Evolutionary conservation across 768 basidiomycete species (phyloP), one percentile per base, ranked within the genome.

Genomic region (Podaxis mareebaensis): DNA sequence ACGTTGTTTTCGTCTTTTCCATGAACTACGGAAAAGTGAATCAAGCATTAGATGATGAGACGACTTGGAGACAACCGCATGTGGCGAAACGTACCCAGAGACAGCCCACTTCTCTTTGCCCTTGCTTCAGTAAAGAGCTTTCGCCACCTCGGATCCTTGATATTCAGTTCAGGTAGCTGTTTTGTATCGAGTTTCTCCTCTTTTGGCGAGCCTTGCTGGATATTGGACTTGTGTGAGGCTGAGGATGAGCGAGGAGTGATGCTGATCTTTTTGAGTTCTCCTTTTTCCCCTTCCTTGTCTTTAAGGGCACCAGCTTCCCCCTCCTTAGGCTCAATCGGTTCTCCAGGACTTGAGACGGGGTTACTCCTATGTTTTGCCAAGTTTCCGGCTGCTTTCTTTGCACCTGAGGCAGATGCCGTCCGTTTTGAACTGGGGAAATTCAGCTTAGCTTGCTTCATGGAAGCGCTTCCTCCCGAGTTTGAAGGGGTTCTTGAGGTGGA

Each of bases 1-100:
- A 93, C 79, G 66, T 78, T 85, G 48, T 81, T 85, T 68, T 90
- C 81, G 3, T 78, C 79, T 65, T 88, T 77, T 0, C 75, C 79
- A 72, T 94, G 91, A 38, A 93, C 92, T 94, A 66, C 0, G 20
- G 17, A 44, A 22, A 28, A 51, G 54, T 36, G 60, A 59, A 44
- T 30, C 22, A 28, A n/a, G 39, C 39, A 49, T 42, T 57, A 28
- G 12, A 26, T 26, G 54, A 33, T 3, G 44, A 46, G 17, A 46
- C 44, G 20, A 7, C 44, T 46, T 22, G 44, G 5, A 46, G 44
- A 55, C 63, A 26, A 54, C 30, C 36, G 26, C n/a, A n/a, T 24
- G 17, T 22, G 56, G 3, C 51, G n/a, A 40, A 17, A 79, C 89
- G 76, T 70, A 95, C 93, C 83, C 8, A 89, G 82, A 54, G 79